Conservation (phyloP, 2,329 filamentous ascomycete genomes). For the Colletotrichum lini region DNA sequence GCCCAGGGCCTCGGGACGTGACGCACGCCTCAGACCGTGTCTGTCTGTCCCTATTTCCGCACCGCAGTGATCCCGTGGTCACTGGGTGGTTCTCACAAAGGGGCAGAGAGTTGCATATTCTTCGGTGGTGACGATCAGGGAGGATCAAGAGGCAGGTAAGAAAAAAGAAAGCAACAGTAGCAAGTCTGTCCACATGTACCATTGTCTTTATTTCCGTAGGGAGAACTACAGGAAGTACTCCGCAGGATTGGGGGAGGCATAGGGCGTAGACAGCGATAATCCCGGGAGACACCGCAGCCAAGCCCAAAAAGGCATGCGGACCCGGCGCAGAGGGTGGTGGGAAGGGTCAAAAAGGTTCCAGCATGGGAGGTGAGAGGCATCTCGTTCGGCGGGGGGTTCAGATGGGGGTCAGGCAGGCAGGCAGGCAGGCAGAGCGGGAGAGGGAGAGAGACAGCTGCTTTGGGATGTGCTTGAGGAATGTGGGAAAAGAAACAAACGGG, state of each 20-base stretch:
- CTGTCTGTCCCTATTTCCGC: neutral
- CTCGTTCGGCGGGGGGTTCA: constrained; percentile 6
- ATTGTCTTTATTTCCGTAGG: no score
- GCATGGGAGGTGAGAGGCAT: neutral
- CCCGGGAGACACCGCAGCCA: constrained; percentile 24
- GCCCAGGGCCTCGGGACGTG: constrained; percentile 29
- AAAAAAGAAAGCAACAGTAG: neutral
- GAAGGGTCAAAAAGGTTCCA: no score
- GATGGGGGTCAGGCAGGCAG: constrained; percentile 18
- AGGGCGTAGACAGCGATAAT: constrained; percentile 41
- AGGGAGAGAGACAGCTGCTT: constrained; percentile 2
- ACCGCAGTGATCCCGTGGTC: constrained; percentile 19
- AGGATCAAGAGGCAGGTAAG: neutral
- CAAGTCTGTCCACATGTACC: no score
- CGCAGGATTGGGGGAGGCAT: constrained; percentile 7
- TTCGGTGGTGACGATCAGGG: constrained; percentile 1
- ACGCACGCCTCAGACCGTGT: constrained; percentile 2
- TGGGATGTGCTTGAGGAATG: constrained; percentile 29
- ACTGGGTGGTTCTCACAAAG: neutral
- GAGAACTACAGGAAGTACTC: constrained; percentile 2
- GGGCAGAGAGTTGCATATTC: neutral
- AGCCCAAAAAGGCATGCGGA: constrained; percentile 36
- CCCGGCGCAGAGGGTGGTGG: constrained; percentile 19
- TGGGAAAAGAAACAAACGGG: constrained; percentile 22
- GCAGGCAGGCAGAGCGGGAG: neutral